Evolutionary conservation across 257 asterid species (phyloP).

Genomic region (Nicotiana undulata): DNA sequence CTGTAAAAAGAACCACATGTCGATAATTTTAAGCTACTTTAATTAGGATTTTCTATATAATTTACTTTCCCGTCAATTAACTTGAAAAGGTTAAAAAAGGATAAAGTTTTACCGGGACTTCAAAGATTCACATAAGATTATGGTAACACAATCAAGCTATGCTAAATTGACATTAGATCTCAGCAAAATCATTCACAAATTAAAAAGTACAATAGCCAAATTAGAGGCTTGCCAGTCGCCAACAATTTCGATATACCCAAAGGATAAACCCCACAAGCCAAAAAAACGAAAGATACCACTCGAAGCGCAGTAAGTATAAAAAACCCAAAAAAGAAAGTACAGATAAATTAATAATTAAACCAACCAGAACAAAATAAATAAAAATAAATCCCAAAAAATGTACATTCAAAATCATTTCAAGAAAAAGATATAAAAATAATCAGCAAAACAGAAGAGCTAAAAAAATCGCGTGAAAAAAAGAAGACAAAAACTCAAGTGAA

Average conservation of each 20-base stretch:
- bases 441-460: neutral
- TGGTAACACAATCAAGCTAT: neutral
- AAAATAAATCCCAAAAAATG: neutral
- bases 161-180: neutral
- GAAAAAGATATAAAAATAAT: neutral
- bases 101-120: neutral
- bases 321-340: neutral
- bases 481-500: neutral
- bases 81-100: slow-evolving; percentile 1
- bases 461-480: neutral
- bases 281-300: neutral
- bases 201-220: slow-evolving; percentile 8
- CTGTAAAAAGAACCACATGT: neutral
- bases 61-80: neutral
- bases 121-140: slow-evolving; percentile 13
- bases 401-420: neutral
- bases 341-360: neutral
- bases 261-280: neutral
- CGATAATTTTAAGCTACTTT: slow-evolving; percentile 4
- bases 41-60: slow-evolving; percentile 43
- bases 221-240: slow-evolving; percentile 38
- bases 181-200: neutral
- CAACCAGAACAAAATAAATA: neutral
- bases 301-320: neutral
- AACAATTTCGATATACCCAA: neutral